Evolutionary conservation across 495 filamentous ascomycete species (phyloP).

Genomic region (Penicillium angulare): DNA sequence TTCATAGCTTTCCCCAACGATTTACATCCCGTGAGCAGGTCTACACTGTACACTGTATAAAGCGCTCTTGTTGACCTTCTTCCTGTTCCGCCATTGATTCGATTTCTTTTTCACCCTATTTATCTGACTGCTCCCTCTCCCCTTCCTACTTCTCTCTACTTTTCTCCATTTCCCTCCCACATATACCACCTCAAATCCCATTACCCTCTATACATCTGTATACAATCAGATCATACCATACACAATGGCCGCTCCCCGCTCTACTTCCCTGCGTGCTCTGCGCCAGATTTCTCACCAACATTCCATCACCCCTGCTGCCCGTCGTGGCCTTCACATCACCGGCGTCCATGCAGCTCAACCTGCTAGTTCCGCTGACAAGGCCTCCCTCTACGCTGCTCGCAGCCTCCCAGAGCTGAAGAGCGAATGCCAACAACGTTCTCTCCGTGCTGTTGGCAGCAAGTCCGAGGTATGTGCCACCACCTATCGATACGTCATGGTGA

Average conservation of each 20-base stretch:
- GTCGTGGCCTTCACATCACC: conserved; percentile 54
- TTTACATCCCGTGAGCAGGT: conserved; percentile 12
- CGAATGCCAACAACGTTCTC: conserved; percentile 39
- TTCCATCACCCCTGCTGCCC: conserved; percentile 32
- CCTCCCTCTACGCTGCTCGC: conserved; percentile 36
- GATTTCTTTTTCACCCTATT: neutral
- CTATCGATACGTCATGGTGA: neutral
- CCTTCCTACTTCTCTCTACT: conserved; percentile 3
- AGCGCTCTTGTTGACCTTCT: conserved; percentile 9
- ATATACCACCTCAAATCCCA: conserved; percentile 4
- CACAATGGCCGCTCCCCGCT: conserved; percentile 51
- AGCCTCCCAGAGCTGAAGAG: conserved; percentile 39
- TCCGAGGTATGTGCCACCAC: conserved; percentile 30
- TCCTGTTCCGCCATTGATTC: too few species aligned
- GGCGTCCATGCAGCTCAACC: conserved; percentile 50
- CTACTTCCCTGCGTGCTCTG: conserved; percentile 48
- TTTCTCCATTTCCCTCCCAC: conserved; percentile 4
- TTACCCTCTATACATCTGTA: neutral
- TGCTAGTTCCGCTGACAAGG: conserved; percentile 33
- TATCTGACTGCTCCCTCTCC: neutral
- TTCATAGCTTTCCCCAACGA: conserved; percentile 34
- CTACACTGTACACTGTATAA: conserved; percentile 13
- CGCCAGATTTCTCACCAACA: conserved; percentile 45
- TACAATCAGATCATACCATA: conserved; percentile 1
- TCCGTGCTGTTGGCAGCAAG: conserved; percentile 33